phyloP scores from a whole-genome alignment of 257 asterid genomes.

The Ehretia macrophylla region DNA sequence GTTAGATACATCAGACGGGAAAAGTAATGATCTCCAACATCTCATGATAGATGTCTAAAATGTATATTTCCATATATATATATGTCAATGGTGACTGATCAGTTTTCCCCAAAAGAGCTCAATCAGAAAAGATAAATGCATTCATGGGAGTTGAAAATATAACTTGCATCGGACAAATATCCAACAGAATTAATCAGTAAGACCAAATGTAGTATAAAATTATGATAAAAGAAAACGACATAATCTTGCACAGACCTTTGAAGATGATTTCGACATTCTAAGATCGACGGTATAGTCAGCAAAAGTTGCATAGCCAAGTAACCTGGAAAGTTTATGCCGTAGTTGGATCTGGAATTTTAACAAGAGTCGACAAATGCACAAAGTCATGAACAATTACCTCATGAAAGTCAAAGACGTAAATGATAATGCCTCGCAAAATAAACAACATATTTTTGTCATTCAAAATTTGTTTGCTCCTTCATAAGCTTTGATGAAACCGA shows the following conservation, averaged over 20 bases:
- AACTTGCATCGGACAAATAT: no score
- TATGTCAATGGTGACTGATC: background rate
- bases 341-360: constrained; percentile 55
- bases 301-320: constrained; percentile 81
- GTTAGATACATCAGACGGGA: background rate
- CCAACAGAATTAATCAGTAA: background rate
- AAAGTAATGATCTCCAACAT: no score
- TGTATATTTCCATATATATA: no score
- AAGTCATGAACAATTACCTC: background rate
- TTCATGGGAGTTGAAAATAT: no score
- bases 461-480: no score
- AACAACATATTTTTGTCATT: no score
- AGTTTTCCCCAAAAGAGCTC: background rate
- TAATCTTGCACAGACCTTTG: constrained; percentile 56
- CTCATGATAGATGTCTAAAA: no score
- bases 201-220: constrained; percentile 3
- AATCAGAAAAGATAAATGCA: no score
- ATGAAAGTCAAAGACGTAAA: background rate
- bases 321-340: constrained; percentile 85
- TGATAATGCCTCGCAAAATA: background rate
- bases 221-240: constrained; percentile 10
- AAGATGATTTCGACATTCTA: constrained; percentile 79
- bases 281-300: constrained; percentile 66
- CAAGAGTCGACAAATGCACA: background rate
- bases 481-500: no score